These are phyloP conservation scores for Bolboschoenoplectus hybrid DNA, from an alignment of 202 grass and related monocot genomes.

Conservation along the genomic window DNA sequence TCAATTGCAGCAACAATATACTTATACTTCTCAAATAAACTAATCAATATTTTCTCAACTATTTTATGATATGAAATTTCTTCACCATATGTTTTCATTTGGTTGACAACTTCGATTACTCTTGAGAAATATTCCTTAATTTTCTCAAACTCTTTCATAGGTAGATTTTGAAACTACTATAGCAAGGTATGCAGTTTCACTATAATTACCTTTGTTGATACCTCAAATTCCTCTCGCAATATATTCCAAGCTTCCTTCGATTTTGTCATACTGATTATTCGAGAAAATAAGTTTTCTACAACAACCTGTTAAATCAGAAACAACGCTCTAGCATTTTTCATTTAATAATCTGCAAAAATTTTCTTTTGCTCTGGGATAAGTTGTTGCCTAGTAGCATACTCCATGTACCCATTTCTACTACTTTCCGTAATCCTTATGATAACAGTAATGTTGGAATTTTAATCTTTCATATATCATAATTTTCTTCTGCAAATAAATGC, in stretches of 20 bases:
- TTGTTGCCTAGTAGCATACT: too few relatives aligned
- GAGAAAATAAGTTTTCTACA: too few relatives aligned
- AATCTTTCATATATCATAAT: too few relatives aligned
- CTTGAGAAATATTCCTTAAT: slow-evolving; percentile 9
- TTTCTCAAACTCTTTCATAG: background rate
- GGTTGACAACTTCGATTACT: background rate
- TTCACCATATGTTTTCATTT: background rate
- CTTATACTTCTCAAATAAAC: background rate
- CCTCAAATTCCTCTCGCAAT: background rate
- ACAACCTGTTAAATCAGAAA: background rate
- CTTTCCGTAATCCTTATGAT: too few relatives aligned
- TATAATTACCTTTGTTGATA: background rate
- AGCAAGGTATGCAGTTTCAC: background rate
- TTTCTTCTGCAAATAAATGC: too few relatives aligned
- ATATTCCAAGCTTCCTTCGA: background rate
- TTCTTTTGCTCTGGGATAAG: too few relatives aligned
- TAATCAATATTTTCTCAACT: background rate
- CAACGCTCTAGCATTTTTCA: background rate
- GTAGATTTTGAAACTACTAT: background rate
- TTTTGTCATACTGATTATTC: background rate
- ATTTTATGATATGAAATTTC: background rate
- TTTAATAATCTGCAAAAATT: background rate
- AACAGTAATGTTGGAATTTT: too few relatives aligned
- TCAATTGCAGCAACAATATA: background rate
- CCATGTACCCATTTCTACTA: too few relatives aligned